Evolutionary conservation across 23 red algal genomes (phyloP).

Genomic region (Agarophyton chilense): DNA sequence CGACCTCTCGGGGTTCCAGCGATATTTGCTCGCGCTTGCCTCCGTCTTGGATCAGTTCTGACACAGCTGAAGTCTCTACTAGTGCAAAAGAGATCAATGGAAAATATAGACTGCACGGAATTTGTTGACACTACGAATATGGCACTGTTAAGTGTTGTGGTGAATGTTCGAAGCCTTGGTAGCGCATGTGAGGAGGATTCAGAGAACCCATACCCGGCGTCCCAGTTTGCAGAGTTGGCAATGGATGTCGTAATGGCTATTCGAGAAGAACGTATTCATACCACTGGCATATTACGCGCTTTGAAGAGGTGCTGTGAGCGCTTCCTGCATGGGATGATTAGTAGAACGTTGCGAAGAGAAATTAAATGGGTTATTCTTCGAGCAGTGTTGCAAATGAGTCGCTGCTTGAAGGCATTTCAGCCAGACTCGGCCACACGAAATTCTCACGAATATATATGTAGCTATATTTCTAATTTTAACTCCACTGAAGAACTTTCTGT

Average conservation of each 20-base stretch:
- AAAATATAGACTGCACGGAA: neutral
- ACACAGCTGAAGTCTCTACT: neutral
- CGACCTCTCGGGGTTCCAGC: neutral
- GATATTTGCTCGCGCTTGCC: constrained; percentile 19
- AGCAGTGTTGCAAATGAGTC: neutral
- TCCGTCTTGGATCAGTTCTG: neutral
- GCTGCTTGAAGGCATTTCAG: neutral
- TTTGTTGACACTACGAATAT: neutral
- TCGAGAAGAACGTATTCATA: neutral
- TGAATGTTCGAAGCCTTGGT: neutral
- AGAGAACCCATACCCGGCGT: neutral
- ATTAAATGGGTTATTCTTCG: constrained; percentile 1
- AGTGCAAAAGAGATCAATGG: no score
- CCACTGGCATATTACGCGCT: neutral
- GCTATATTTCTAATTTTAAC: constrained; percentile 4
- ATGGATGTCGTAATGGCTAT: neutral
- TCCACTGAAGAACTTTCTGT: neutral
- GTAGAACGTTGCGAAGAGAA: neutral
- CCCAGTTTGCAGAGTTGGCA: neutral
- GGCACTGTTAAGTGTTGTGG: neutral
- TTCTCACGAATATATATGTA: neutral
- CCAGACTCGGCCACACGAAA: neutral
- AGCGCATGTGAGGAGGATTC: neutral
- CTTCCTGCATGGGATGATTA: neutral
- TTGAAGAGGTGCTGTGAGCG: constrained; percentile 11